Conservation (phyloP, 1,284 basidiomycete species). For the Cutaneotrichosporon arboriforme region DNA sequence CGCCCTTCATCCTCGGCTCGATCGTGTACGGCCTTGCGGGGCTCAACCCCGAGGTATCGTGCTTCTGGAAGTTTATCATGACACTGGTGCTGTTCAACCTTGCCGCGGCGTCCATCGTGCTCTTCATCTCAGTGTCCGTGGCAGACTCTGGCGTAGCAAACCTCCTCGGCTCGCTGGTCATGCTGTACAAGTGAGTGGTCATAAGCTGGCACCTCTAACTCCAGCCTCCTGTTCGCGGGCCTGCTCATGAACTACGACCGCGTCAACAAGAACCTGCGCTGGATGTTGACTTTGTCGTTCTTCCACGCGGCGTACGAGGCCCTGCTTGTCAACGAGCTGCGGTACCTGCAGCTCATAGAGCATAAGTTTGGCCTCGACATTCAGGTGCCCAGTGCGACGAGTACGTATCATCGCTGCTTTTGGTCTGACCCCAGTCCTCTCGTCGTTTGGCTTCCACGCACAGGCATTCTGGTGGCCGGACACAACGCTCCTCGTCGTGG, state of each 20-base stretch:
- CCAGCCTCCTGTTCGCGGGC: constrained; percentile 87
- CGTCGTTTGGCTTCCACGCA: constrained; percentile 78
- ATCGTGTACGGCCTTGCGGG: constrained; percentile 92
- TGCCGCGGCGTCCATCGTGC: constrained; percentile 81
- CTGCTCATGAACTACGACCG: constrained; percentile 89
- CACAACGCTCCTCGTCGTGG: constrained; percentile 71
- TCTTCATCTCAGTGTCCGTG: constrained; percentile 83
- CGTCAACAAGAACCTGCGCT: constrained; percentile 64
- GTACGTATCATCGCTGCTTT: constrained; percentile 26
- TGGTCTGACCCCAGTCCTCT: constrained; percentile 54
- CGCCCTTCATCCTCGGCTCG: constrained; percentile 87
- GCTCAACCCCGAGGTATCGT: constrained; percentile 77
- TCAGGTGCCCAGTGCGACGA: constrained; percentile 88
- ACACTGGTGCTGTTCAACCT: constrained; percentile 91
- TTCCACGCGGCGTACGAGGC: constrained; percentile 99
- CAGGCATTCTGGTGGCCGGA: constrained; percentile 97
- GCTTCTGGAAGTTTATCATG: constrained; percentile 97
- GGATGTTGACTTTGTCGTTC: constrained; percentile 87
- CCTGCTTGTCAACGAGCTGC: constrained; percentile 87
- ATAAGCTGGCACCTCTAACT: constrained; percentile 1
- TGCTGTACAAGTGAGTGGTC: constrained; percentile 95
- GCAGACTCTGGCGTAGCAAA: constrained; percentile 81
- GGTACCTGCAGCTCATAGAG: constrained; percentile 88
- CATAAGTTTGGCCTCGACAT: constrained; percentile 89
- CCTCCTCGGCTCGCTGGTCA: constrained; percentile 85